Percentiles rank a stretch among this genome's conserved stretches.
These are phyloP conservation scores for Hypoxylon lienhwacheense DNA, from an alignment of 495 filamentous ascomycete species.

Conservation along the genomic window DNA sequence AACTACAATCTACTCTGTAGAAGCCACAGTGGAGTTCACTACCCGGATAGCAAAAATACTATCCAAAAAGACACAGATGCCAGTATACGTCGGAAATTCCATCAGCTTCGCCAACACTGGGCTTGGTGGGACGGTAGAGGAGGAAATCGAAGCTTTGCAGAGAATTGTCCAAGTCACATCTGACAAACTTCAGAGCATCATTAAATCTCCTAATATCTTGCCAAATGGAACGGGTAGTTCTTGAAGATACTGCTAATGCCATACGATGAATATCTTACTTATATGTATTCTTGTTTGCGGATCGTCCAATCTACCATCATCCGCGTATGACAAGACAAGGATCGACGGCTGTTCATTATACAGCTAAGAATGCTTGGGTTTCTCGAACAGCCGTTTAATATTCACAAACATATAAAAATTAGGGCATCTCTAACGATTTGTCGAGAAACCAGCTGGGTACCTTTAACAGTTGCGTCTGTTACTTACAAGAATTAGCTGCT, in stretches of 20 bases:
- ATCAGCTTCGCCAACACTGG: conserved; percentile 66
- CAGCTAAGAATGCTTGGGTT: neutral
- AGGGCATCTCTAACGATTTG: neutral
- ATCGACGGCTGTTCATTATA: neutral
- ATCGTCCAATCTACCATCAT: neutral
- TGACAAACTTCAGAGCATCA: conserved; percentile 50
- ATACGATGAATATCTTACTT: neutral
- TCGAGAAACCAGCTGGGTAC: no score
- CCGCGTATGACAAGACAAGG: neutral
- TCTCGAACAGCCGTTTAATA: neutral
- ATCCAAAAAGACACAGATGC: conserved; percentile 65
- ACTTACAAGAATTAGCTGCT: no score
- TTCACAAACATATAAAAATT: neutral
- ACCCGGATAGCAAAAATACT: conserved; percentile 82
- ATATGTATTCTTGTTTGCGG: neutral
- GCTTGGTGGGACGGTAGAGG: conserved; percentile 77
- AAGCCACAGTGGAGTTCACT: conserved; percentile 80
- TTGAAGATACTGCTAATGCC: neutral
- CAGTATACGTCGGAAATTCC: conserved; percentile 83
- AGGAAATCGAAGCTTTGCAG: conserved; percentile 88
- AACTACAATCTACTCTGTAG: conserved; percentile 74
- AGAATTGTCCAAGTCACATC: conserved; percentile 70
- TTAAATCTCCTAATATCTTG: conserved; percentile 15
- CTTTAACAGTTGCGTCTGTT: no score
- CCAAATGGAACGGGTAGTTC: conserved; percentile 25